Conservation (phyloP, 202 grass and related monocot genomes). For the Schoenoplectus triqueter region DNA sequence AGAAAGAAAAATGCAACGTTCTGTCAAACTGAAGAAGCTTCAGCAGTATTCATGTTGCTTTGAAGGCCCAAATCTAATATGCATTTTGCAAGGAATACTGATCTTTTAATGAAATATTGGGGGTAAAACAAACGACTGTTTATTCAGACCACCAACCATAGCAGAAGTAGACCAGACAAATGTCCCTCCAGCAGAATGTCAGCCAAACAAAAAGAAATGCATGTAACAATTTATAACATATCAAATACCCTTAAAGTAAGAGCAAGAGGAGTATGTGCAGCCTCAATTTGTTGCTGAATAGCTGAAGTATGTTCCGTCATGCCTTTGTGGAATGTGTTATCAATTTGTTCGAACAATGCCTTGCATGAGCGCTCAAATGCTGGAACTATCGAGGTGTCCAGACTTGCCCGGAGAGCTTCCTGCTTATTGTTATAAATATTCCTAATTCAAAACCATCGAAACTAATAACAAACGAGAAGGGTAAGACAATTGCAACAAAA, state of each 20-base stretch:
- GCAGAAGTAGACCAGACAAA: background rate
- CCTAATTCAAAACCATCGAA: background rate
- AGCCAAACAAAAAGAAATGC: slow-evolving; percentile 11
- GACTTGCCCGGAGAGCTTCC: slow-evolving; percentile 70
- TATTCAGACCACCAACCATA: background rate
- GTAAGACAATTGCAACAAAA: slow-evolving; percentile 9
- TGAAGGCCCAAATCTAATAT: background rate
- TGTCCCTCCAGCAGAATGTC: background rate
- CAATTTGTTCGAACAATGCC: slow-evolving; percentile 82
- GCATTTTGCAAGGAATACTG: background rate
- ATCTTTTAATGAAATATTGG: background rate
- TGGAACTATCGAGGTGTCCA: slow-evolving; percentile 81
- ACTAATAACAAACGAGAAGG: background rate
- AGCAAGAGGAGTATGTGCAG: slow-evolving; percentile 71
- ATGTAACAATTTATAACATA: slow-evolving; percentile 25
- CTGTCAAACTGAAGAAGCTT: background rate
- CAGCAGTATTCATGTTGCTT: background rate
- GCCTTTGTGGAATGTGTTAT: slow-evolving; percentile 80
- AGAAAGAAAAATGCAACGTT: background rate
- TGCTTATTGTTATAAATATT: slow-evolving; percentile 17
- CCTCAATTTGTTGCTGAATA: slow-evolving; percentile 66
- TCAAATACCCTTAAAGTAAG: slow-evolving; percentile 76
- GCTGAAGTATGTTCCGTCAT: slow-evolving; percentile 76
- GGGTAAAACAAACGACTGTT: background rate
- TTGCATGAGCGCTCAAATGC: slow-evolving; percentile 91